Evolutionary conservation across 768 basidiomycete species (phyloP).

Genomic region (Tulasnella sp.): DNA sequence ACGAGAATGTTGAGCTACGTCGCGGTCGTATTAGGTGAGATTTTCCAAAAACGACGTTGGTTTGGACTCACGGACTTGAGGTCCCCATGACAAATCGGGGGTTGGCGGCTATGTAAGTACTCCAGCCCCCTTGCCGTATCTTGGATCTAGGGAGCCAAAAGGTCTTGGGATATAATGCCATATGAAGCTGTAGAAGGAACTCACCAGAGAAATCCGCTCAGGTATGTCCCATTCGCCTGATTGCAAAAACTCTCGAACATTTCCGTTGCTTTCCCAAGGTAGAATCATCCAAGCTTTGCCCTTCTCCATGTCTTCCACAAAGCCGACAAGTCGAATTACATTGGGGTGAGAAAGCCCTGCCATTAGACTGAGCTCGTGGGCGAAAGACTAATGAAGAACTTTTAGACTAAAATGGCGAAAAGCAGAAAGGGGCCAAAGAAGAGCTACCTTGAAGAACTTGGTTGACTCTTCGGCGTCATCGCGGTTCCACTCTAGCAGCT

Average conservation of each 20-base stretch:
- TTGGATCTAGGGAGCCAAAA: background rate
- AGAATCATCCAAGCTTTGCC: background rate
- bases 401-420: background rate
- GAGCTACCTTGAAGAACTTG: background rate
- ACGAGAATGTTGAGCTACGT: background rate
- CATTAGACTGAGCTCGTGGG: background rate
- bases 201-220: background rate
- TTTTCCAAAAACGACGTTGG: background rate
- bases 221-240: constrained; percentile 1
- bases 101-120: background rate
- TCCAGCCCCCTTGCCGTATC: background rate
- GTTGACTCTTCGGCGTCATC: background rate
- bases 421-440: background rate
- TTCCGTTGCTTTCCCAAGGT: background rate
- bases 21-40: background rate
- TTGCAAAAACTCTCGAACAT: constrained; percentile 1
- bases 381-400: background rate
- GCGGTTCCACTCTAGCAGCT: background rate
- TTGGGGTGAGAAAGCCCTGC: background rate
- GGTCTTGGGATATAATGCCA: background rate
- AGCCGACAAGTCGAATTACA: background rate
- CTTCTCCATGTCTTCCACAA: background rate
- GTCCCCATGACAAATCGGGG: background rate
- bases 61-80: background rate
- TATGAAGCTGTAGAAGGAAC: background rate